Base-by-base conservation (phyloP, 1,284 basidiomycete genomes). In the Cryptococcus amylolentus region DNA sequence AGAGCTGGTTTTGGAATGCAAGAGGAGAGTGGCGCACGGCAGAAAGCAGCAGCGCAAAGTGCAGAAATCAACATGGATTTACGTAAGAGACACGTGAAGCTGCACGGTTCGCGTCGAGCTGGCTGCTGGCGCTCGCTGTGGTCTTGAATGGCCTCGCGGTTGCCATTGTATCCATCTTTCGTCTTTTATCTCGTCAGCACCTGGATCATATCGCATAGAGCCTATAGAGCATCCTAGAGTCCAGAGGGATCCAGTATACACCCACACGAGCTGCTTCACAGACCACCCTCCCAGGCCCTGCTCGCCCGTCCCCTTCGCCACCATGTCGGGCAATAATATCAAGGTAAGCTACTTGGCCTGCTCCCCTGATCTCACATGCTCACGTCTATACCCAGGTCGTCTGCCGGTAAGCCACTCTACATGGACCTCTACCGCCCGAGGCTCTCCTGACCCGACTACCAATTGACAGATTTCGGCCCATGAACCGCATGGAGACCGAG, bases 401-500 rank as follows among this genome's bases (percentile, higher is more conserved):
- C 67, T 95, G 92, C 82, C 89, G 91, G 90, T 91, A 69, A 69
- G 87, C 47, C 31, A 40, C 14, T 27, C 7, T 46, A 23, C 43
- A 44, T 23, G 23, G 23, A 23, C 41, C n/a, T 41, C 4, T 42
- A 13, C 18, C 7, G 18, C 9, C 14, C 26, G 26, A 46, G 44
- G 44, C 42, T 18, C 38, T 40, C 37, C 47, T 45, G 12, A 20
- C 31, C 18, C n/a, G 45, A 20, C 8, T 39, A 20, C 28, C 13
- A 10, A 38, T 39, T 48, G 26, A 16, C 65, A 95, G 94, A 58
- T 98, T 98, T 79, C 92, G 95, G 65, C 95, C 96, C 23, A 86
- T 89, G 64, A 98, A 98, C 79, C 80, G 91, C 59, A 86, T 97
- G 72, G 95, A 98, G 79, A 80, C 85, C 63, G 86, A 90, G 57